These are phyloP conservation scores for Boletus reticulatus DNA, from an alignment of 768 basidiomycete species.

Conservation along the genomic window DNA sequence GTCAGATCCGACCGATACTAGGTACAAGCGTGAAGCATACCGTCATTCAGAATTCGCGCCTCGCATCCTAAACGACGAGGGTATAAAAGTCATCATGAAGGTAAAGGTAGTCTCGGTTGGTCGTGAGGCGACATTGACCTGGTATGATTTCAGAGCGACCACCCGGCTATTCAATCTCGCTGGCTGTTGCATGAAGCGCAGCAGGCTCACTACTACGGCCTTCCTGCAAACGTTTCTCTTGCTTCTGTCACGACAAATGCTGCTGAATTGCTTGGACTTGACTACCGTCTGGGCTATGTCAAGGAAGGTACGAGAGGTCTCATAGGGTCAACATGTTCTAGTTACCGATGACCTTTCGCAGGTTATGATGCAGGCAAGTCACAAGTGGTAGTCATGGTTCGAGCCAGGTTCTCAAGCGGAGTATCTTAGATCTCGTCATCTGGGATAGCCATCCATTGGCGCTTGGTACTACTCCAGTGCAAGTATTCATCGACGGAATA, in stretches of 20 bases:
- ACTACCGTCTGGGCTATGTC: conserved; percentile 78
- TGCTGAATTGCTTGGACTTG: conserved; percentile 72
- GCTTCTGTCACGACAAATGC: conserved; percentile 72
- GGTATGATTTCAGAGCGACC: conserved; percentile 52
- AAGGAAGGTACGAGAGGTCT: conserved; percentile 44
- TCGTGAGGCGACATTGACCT: background rate
- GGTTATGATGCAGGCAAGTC: conserved; percentile 65
- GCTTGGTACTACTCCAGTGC: conserved; percentile 75
- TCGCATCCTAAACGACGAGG: conserved; percentile 48
- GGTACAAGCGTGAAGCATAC: conserved; percentile 60
- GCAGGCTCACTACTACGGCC: conserved; percentile 78
- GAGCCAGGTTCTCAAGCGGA: background rate
- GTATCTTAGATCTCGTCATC: conserved; percentile 44
- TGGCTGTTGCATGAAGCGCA: conserved; percentile 83
- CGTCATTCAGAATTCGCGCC: conserved; percentile 58
- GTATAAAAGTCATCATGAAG: conserved; percentile 53
- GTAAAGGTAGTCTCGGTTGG: conserved; percentile 16
- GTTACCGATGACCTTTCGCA: conserved; percentile 14
- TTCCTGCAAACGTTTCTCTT: conserved; percentile 67
- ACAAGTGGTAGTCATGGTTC: background rate
- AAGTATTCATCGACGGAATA: conserved; percentile 86
- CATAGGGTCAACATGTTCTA: background rate
- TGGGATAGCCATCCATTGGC: conserved; percentile 80
- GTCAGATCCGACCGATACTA: background rate
- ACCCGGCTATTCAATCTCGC: conserved; percentile 64